Evolutionary conservation across 495 filamentous ascomycete species (phyloP).

Genomic region (Hypoxylon fragiforme): DNA sequence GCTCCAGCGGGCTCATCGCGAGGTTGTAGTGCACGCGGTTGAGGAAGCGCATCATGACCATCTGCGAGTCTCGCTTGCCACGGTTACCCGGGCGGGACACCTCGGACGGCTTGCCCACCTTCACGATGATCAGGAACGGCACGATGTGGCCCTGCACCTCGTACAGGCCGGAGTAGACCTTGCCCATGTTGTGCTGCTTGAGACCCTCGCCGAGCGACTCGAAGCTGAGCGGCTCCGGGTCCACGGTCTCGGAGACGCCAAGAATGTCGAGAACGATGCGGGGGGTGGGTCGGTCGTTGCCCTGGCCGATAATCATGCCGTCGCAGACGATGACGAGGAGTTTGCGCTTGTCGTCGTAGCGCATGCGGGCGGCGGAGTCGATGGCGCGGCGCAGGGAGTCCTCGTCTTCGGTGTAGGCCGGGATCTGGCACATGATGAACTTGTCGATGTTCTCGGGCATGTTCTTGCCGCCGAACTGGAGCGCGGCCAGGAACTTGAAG

Average conservation of each 20-base stretch:
- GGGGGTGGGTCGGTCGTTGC: conserved; percentile 94
- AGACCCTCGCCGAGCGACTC: conserved; percentile 94
- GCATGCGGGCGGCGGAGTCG: conserved; percentile 93
- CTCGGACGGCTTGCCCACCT: conserved; percentile 96
- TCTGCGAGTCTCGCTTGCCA: conserved; percentile 99
- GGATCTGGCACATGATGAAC: conserved; percentile 97
- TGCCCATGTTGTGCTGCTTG: conserved; percentile 99
- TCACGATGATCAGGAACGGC: conserved; percentile 94
- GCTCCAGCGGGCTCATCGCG: conserved; percentile 92
- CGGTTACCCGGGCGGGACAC: conserved; percentile 95
- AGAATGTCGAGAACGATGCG: conserved; percentile 97
- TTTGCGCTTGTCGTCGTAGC: conserved; percentile 98
- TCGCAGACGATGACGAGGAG: conserved; percentile 92
- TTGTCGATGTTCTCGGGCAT: conserved; percentile 95
- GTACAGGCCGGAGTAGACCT: conserved; percentile 96
- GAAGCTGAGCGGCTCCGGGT: conserved; percentile 97
- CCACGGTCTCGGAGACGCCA: conserved; percentile 87
- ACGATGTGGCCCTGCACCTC: conserved; percentile 98
- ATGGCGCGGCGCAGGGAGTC: conserved; percentile 95
- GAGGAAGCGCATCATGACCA: conserved; percentile 96
- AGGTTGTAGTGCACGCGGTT: conserved; percentile 97
- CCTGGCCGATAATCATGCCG: conserved; percentile 99
- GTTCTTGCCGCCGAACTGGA: conserved; percentile 91
- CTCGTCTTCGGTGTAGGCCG: conserved; percentile 97
- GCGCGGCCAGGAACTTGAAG: conserved; percentile 95